Base-by-base conservation (phyloP, 331 rosid species). In the Malus hybrid region DNA sequence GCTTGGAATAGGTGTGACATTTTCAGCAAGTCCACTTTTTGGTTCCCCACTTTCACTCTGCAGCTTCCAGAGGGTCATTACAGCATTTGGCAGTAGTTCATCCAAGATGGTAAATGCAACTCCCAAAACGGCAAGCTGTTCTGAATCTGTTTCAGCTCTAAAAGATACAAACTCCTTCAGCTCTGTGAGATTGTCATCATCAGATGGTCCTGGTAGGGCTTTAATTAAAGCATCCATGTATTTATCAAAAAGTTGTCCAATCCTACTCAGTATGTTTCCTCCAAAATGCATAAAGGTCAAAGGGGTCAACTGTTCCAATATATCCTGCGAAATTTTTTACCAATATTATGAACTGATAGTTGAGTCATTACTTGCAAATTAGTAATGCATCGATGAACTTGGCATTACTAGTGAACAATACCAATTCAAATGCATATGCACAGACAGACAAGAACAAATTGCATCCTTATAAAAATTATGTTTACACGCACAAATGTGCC, bases 91-190 rank as follows among this genome's bases (percentile, higher is more conserved):
- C 70, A 95, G 80, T 55, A 89, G 87, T 75, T 95, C 93, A 77
- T 95, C 99, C 81, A 92, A 71, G 74, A 95, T 90, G 66, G 90
- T 95, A 86, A 89, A 95, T 62, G 97, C 99, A 82, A 95, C 80
- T 66, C 97, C 96, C 77, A 95, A 79, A 83, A 90, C 79, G 54
- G 97, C 90, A 77, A 95, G 95, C 81, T 95, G 97, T 83, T 92
- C 99, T 4, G 97, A 83, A 84, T 95, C 99, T 54, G 99, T 92
- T 78, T 94, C 99, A 36, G 93, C 97, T 89, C 93, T 87, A 76
- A 92, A 88, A 76, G 86, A 86, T 59, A 88, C 69, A 1, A 78
- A 80, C 78, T 90, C 97, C 84, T 90, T 94, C 56, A 92, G 80
- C 81, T 95, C 97, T 7, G 89, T 83, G 71, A 92, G 89, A 81